Evolutionary conservation across 164 flowering plant genomes (phyloP).

Genomic region (Sextonia rubra): DNA sequence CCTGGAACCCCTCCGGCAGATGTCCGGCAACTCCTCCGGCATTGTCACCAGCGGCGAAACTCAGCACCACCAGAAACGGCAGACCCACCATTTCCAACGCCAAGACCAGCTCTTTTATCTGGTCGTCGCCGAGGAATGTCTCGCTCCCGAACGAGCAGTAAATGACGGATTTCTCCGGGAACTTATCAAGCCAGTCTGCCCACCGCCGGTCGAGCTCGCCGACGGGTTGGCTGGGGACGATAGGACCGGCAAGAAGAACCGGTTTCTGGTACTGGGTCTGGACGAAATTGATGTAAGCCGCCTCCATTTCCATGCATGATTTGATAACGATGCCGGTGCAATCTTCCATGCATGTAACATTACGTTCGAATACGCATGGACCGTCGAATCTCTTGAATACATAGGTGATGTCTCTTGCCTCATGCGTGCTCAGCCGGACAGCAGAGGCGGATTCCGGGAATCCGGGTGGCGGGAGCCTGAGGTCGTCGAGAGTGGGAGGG

Average conservation of each 20-base stretch:
- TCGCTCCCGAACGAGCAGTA: slow-evolving; percentile 40
- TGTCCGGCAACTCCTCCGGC: background rate
- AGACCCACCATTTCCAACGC: slow-evolving; percentile 29
- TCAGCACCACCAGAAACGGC: slow-evolving; percentile 29
- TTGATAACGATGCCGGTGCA: slow-evolving; percentile 7
- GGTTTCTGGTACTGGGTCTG: slow-evolving; percentile 10
- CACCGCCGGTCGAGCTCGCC: slow-evolving; percentile 19
- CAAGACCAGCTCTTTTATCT: slow-evolving; percentile 25
- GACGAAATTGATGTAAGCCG: slow-evolving; percentile 9
- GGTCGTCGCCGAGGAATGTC: slow-evolving; percentile 14
- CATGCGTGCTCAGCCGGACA: slow-evolving; percentile 9
- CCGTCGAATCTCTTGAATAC: slow-evolving; percentile 15
- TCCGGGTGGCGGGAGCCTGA: slow-evolving; percentile 24
- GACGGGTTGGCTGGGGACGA: slow-evolving; percentile 12
- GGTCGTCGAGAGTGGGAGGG: slow-evolving; percentile 17
- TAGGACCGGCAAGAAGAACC: slow-evolving; percentile 13
- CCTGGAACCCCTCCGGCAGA: slow-evolving; percentile 15
- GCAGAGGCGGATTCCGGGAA: slow-evolving; percentile 20
- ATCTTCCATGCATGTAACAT: background rate
- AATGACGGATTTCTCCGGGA: slow-evolving; percentile 21
- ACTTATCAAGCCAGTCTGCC: slow-evolving; percentile 27
- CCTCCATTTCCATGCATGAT: slow-evolving; percentile 16
- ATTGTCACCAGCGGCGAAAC: background rate
- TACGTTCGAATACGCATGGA: slow-evolving; percentile 10
- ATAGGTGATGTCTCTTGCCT: slow-evolving; percentile 19